Evolutionary conservation across 1,284 basidiomycete species (phyloP).

Genomic region (Cryptococcus sp.): DNA sequence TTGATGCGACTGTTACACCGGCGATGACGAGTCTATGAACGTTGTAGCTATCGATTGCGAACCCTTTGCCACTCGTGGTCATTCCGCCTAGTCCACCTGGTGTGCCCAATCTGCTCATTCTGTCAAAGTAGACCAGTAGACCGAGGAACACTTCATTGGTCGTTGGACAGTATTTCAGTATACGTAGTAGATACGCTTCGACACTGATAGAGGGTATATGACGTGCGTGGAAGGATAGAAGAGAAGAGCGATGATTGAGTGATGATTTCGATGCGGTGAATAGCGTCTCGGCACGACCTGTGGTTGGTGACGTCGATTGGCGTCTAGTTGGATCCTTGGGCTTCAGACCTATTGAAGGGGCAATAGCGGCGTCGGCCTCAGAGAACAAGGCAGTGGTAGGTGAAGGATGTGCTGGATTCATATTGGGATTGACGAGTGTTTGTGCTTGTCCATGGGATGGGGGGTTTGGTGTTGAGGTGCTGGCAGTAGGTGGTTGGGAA

Average conservation of each 20-base stretch:
- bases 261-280: constrained; percentile 70
- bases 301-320: background rate
- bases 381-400: background rate
- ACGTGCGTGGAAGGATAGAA: constrained; percentile 89
- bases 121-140: constrained; percentile 93
- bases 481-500: background rate
- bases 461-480: background rate
- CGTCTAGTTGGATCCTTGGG: constrained; percentile 1
- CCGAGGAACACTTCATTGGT: constrained; percentile 97
- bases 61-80: constrained; percentile 52
- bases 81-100: constrained; percentile 28
- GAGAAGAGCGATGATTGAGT: constrained; percentile 71
- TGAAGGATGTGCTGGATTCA: background rate
- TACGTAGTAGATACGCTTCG: constrained; percentile 89
- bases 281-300: constrained; percentile 48
- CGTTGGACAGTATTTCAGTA: constrained; percentile 96
- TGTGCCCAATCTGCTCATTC: constrained; percentile 55
- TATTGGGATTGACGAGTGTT: background rate
- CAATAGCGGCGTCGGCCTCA: background rate
- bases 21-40: constrained; percentile 95
- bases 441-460: background rate
- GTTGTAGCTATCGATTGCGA: constrained; percentile 96
- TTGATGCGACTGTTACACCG: constrained; percentile 95
- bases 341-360: background rate
- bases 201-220: constrained; percentile 93